These are phyloP conservation scores for Orbilia brochopaga DNA, from an alignment of 2,329 filamentous ascomycete species.

Conservation along the genomic window DNA sequence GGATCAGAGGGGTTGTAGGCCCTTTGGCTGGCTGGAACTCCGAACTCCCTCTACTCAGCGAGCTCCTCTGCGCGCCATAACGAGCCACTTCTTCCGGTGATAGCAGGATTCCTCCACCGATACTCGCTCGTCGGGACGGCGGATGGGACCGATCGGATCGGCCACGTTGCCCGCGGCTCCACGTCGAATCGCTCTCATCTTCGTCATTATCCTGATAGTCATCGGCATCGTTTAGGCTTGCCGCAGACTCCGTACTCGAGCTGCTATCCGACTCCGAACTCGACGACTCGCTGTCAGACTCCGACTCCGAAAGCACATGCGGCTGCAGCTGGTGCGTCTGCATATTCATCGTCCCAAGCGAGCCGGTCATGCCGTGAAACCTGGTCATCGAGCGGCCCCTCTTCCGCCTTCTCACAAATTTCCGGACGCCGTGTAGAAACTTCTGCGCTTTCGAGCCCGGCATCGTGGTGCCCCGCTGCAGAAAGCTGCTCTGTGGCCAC, in stretches of 20 bases:
- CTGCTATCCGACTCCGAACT: slow-evolving; percentile 55
- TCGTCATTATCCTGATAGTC: slow-evolving; percentile 36
- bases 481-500: slow-evolving; percentile 52
- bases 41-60: background rate
- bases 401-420: slow-evolving; percentile 51
- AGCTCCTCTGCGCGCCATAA: slow-evolving; percentile 33
- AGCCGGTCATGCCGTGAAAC: slow-evolving; percentile 27
- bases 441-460: slow-evolving; percentile 28
- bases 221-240: slow-evolving; percentile 59
- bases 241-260: slow-evolving; percentile 57
- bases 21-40: too few relatives aligned
- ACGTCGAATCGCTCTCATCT: background rate
- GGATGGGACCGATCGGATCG: slow-evolving; percentile 28
- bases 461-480: slow-evolving; percentile 16
- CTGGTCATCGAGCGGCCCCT: slow-evolving; percentile 35
- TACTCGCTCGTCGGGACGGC: slow-evolving; percentile 32
- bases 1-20: background rate
- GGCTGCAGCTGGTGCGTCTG: slow-evolving; percentile 74
- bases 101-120: slow-evolving; percentile 18
- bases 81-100: slow-evolving; percentile 23
- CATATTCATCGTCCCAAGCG: slow-evolving; percentile 61
- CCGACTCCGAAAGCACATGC: slow-evolving; percentile 64
- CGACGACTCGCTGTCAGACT: slow-evolving; percentile 58
- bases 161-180: background rate
- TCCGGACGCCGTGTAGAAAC: slow-evolving; percentile 51